Evolutionary conservation across 345 rosid genomes (phyloP).

Genomic region (Syzygium oleosum): DNA sequence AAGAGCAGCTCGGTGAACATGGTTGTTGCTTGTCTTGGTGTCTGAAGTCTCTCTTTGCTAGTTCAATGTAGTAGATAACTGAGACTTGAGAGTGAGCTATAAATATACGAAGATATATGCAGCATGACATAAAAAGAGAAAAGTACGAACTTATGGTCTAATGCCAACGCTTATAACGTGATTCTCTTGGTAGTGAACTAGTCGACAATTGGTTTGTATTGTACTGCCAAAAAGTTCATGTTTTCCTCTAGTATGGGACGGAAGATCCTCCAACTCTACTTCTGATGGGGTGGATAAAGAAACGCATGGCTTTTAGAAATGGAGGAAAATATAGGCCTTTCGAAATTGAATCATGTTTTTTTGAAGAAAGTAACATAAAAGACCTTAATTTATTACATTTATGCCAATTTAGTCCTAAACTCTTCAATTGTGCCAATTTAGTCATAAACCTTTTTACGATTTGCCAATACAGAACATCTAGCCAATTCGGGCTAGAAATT

Average conservation of each 20-base stretch:
- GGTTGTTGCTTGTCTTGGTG: background rate
- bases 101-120: background rate
- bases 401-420: background rate
- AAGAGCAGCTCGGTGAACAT: conserved; percentile 6
- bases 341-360: background rate
- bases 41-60: background rate
- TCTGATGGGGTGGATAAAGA: background rate
- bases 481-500: background rate
- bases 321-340: background rate
- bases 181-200: background rate
- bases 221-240: background rate
- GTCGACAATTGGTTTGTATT: background rate
- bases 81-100: background rate
- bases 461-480: background rate
- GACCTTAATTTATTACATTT: no score
- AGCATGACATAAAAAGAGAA: background rate
- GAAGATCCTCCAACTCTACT: background rate
- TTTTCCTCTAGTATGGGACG: background rate
- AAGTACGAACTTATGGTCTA: background rate
- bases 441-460: background rate
- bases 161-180: background rate
- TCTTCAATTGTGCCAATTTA: no score
- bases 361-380: no score
- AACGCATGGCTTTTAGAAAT: no score
- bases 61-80: background rate